Conservation (phyloP, 2,329 filamentous ascomycete species). For the Penicillium sp. region DNA sequence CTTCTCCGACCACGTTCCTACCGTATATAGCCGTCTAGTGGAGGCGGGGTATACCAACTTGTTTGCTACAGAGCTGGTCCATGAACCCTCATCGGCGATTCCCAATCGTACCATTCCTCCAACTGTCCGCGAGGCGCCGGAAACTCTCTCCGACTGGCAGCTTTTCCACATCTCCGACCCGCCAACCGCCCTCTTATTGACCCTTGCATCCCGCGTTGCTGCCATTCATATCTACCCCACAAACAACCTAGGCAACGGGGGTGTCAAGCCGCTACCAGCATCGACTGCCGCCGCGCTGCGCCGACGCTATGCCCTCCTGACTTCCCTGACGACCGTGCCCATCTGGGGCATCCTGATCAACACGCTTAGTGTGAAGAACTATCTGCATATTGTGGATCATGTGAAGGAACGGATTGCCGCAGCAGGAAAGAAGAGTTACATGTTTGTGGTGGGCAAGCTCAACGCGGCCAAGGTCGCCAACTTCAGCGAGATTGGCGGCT, state of each 20-base stretch:
- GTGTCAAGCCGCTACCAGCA: slow-evolving; percentile 46
- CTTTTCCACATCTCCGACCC: slow-evolving; percentile 84
- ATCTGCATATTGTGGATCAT: slow-evolving; percentile 73
- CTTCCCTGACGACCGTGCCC: slow-evolving; percentile 72
- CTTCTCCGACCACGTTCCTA: slow-evolving; percentile 70
- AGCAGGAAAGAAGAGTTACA: slow-evolving; percentile 91
- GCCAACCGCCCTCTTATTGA: slow-evolving; percentile 77
- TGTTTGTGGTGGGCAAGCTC: slow-evolving; percentile 92
- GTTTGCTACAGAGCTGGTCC: slow-evolving; percentile 67
- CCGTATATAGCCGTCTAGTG: slow-evolving; percentile 55
- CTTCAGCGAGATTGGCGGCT: slow-evolving; percentile 90
- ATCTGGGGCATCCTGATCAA: slow-evolving; percentile 95
- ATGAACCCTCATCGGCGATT: slow-evolving; percentile 74
- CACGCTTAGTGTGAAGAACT: slow-evolving; percentile 88
- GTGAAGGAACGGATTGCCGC: slow-evolving; percentile 69
- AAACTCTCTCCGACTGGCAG: slow-evolving; percentile 62
- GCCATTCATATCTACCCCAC: slow-evolving; percentile 76
- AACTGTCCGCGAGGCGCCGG: slow-evolving; percentile 45
- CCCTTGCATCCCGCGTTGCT: slow-evolving; percentile 76
- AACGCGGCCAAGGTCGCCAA: slow-evolving; percentile 96
- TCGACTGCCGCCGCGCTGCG: slow-evolving; percentile 62
- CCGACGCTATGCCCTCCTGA: slow-evolving; percentile 82
- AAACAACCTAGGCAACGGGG: slow-evolving; percentile 27
- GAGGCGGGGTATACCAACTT: slow-evolving; percentile 66
- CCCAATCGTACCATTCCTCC: slow-evolving; percentile 74